Conservation (phyloP, 108 stramenopile species). For the Nitzschia inconspicua region DNA sequence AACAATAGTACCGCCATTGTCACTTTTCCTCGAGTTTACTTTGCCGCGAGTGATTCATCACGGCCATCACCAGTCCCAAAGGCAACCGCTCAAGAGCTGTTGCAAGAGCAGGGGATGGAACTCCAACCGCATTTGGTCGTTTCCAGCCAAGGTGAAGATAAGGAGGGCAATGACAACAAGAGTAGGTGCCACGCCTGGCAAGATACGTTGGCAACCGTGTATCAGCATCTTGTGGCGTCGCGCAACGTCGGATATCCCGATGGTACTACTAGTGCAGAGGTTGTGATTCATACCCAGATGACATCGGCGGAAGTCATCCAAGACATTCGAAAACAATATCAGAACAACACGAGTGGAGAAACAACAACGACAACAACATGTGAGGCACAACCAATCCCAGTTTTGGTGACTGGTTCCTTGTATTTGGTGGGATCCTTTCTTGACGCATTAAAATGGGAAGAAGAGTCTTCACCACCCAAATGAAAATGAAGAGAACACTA, state of each 20-base stretch:
- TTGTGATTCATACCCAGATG: no score
- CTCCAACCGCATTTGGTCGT: constrained; percentile 3
- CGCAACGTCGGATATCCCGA: no score
- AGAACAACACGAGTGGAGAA: no score
- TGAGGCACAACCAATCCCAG: constrained; percentile 29
- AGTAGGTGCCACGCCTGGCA: no score
- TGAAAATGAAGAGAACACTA: no score
- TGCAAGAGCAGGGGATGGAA: constrained; percentile 25
- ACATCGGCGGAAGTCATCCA: no score
- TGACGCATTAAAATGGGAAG: constrained; percentile 19
- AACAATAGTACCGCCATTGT: background rate
- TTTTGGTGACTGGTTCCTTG: constrained; percentile 75
- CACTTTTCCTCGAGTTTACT: constrained; percentile 57
- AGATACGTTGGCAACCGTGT: constrained; percentile 49
- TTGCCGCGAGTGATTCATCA: constrained; percentile 55
- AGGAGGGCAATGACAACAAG: background rate
- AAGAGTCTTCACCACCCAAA: constrained; percentile 21
- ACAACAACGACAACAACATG: background rate
- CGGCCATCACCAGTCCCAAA: constrained; percentile 67
- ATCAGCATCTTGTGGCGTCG: constrained; percentile 38
- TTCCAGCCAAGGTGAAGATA: constrained; percentile 10
- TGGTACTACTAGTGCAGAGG: no score
- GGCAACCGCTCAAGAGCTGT: constrained; percentile 39
- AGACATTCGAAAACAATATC: no score
- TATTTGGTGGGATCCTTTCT: constrained; percentile 71